A percentile compares a stretch with the other conserved stretches of the same genome.
Evolutionary conservation across 441 rosid species (phyloP).

Genomic region (Adansonia rubrostipa): DNA sequence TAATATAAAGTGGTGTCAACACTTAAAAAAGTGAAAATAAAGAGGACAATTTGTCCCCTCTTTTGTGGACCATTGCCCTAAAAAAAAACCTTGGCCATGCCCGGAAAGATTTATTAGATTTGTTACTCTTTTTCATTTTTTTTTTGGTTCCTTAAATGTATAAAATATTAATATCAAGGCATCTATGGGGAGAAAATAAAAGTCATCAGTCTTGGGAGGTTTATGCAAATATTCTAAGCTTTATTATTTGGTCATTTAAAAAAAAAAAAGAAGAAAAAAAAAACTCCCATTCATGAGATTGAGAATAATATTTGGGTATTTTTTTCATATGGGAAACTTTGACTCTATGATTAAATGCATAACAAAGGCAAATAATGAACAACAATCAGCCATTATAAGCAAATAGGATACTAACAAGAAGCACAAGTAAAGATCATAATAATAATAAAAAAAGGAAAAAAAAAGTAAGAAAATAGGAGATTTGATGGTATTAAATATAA

Average conservation of each 20-base stretch:
- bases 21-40: not conserved
- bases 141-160: not conserved
- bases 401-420: slow-evolving; percentile 1
- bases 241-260: not conserved
- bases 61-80: not conserved
- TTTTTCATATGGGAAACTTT: not conserved
- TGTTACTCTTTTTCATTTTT: not conserved
- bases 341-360: slow-evolving; percentile 31
- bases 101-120: not conserved
- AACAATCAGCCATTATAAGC: slow-evolving; percentile 28
- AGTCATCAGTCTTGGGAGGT: not conserved
- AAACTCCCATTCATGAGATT: not conserved
- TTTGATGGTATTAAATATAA: not conserved
- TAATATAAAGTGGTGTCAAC: not conserved
- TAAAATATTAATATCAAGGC: not conserved
- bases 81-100: not conserved
- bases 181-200: not conserved
- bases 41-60: not conserved
- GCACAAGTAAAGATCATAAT: not conserved
- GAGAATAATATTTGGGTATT: not conserved
- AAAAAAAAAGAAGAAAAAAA: not conserved
- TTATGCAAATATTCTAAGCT: not conserved
- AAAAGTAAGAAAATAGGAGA: not conserved
- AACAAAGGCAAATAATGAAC: slow-evolving; percentile 5
- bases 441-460: not conserved